Evolutionary conservation across 208 protist species (phyloP).

Genomic region (Crithidia sp.): DNA sequence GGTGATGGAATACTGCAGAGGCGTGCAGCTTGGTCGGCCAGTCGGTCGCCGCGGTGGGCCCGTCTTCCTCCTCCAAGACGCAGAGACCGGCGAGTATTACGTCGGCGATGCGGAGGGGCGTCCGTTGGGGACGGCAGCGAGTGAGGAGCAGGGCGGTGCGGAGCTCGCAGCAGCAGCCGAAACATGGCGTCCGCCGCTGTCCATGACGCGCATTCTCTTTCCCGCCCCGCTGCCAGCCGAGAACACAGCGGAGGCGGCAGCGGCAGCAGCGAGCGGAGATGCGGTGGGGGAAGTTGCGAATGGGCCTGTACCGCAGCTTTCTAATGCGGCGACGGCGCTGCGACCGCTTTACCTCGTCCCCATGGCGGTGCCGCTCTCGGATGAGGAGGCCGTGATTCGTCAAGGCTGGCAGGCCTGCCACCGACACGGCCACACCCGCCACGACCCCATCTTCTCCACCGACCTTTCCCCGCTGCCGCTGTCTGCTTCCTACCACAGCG

Average conservation of each 20-base stretch:
- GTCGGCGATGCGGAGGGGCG: slow-evolving; percentile 35
- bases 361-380: slow-evolving; percentile 39
- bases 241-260: background rate
- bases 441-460: slow-evolving; percentile 26
- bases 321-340: slow-evolving; percentile 1
- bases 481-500: slow-evolving; percentile 25
- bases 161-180: slow-evolving; percentile 2
- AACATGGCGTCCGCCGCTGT: slow-evolving; percentile 18
- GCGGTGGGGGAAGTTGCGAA: background rate
- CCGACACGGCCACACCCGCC: slow-evolving; percentile 34
- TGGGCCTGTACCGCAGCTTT: no score
- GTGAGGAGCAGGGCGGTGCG: slow-evolving; percentile 1
- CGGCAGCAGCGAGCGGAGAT: background rate
- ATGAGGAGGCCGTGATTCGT: slow-evolving; percentile 18
- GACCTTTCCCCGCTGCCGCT: slow-evolving; percentile 23
- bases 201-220: slow-evolving; percentile 58
- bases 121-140: background rate
- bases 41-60: slow-evolving; percentile 44
- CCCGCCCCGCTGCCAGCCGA: slow-evolving; percentile 28
- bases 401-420: slow-evolving; percentile 37
- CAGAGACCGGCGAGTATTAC: slow-evolving; percentile 32
- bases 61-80: slow-evolving; percentile 47
- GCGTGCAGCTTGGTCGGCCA: slow-evolving; percentile 66
- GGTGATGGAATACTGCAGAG: slow-evolving; percentile 71
- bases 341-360: slow-evolving; percentile 51